Evolutionary conservation across 1,139 yeast genomes (phyloP).

Genomic region (Maudiozyma humilis): DNA sequence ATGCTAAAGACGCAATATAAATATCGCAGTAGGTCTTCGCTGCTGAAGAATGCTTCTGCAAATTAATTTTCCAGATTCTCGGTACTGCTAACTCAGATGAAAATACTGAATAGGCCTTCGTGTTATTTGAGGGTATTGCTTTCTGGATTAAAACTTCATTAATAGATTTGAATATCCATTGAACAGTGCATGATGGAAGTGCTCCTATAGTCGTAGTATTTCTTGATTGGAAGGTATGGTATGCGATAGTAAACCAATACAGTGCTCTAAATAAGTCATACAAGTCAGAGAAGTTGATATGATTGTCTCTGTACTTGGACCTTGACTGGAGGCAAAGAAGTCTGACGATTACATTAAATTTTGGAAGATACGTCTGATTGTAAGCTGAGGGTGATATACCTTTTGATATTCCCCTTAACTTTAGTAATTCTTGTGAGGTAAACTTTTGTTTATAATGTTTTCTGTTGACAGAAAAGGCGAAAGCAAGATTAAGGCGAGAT

Average conservation of each 20-base stretch:
- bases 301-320: not conserved
- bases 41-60: not conserved
- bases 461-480: too few species aligned
- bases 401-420: too few species aligned
- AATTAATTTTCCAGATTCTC: not conserved
- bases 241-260: not conserved
- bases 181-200: not conserved
- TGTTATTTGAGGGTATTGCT: too few species aligned
- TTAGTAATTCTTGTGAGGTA: too few species aligned
- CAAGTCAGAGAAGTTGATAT: not conserved
- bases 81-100: too few species aligned
- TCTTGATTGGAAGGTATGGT: not conserved
- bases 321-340: not conserved
- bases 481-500: too few species aligned
- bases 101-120: too few species aligned
- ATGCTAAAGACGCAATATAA: slow-evolving; percentile 5
- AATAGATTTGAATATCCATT: not conserved
- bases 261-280: not conserved
- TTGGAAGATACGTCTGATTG: too few species aligned
- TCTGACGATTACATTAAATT: not conserved
- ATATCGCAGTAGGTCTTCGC: not conserved
- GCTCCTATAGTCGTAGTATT: not conserved
- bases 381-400: too few species aligned
- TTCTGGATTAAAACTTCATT: not conserved
- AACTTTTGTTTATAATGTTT: too few species aligned